Percentiles rank a stretch among this genome's conserved stretches.
Evolutionary conservation across 768 basidiomycete genomes (phyloP).

Genomic region (Ramaria rubella): DNA sequence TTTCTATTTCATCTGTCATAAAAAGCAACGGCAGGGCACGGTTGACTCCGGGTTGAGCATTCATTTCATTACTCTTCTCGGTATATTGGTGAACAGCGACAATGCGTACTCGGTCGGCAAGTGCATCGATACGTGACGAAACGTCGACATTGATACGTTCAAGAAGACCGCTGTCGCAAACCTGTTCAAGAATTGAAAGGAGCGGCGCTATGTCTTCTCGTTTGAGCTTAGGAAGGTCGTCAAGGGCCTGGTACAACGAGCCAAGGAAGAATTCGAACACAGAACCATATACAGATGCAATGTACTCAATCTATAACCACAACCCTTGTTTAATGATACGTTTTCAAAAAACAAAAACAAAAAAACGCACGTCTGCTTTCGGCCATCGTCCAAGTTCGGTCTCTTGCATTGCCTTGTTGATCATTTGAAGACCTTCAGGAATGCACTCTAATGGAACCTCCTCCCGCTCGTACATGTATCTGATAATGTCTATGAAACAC

Average conservation of each 20-base stretch:
- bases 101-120: conserved; percentile 57
- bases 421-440: conserved; percentile 75
- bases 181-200: conserved; percentile 60
- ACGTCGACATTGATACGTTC: conserved; percentile 71
- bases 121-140: conserved; percentile 54
- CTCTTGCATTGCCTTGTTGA: conserved; percentile 66
- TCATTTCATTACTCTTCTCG: conserved; percentile 54
- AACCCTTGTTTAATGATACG: not conserved
- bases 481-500: conserved; percentile 81
- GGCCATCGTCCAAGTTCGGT: conserved; percentile 73
- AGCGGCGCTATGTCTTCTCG: conserved; percentile 60
- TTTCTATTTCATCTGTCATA: conserved; percentile 88
- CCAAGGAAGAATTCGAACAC: conserved; percentile 87
- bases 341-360: conserved; percentile 8
- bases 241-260: conserved; percentile 77
- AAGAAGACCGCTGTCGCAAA: conserved; percentile 65
- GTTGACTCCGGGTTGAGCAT: conserved; percentile 68
- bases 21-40: conserved; percentile 72
- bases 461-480: conserved; percentile 78
- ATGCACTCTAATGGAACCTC: conserved; percentile 94
- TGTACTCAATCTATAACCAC: conserved; percentile 51
- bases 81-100: conserved; percentile 59
- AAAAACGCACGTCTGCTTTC: conserved; percentile 62
- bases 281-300: conserved; percentile 59
- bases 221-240: conserved; percentile 67